These are phyloP conservation scores for Fonsecaea erecta DNA, from an alignment of 2,329 filamentous ascomycete genomes.

Conservation along the genomic window DNA sequence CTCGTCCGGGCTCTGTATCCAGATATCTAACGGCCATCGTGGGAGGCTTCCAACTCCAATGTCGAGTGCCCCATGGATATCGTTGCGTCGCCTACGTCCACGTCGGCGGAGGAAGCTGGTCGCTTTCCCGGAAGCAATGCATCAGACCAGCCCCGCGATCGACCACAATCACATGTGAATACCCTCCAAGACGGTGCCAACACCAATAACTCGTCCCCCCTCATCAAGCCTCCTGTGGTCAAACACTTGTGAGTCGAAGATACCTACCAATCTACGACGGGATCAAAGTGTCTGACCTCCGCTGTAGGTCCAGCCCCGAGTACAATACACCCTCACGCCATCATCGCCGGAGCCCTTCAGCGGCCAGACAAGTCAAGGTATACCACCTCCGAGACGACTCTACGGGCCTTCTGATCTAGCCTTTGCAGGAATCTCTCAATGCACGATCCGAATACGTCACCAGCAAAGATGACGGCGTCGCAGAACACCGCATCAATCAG, in stretches of 20 bases:
- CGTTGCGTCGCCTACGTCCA: slow-evolving; percentile 37
- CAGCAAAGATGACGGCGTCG: slow-evolving; percentile 78
- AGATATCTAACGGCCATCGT: slow-evolving; percentile 70
- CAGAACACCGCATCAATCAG: slow-evolving; percentile 89
- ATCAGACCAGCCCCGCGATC: slow-evolving; percentile 45
- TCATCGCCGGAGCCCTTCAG: slow-evolving; percentile 65
- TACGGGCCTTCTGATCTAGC: slow-evolving; percentile 14
- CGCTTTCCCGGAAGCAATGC: slow-evolving; percentile 27
- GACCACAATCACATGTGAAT: slow-evolving; percentile 53
- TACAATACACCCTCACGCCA: slow-evolving; percentile 69
- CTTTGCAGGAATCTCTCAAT: slow-evolving; percentile 80
- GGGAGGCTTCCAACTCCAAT: slow-evolving; percentile 35
- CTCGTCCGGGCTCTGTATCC: slow-evolving; percentile 1
- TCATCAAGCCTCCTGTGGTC: slow-evolving; percentile 39
- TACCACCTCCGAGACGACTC: slow-evolving; percentile 13
- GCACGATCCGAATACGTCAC: slow-evolving; percentile 84
- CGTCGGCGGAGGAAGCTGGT: slow-evolving; percentile 30
- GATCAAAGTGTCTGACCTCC: slow-evolving; percentile 9
- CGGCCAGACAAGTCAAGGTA: slow-evolving; percentile 67
- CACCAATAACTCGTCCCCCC: slow-evolving; percentile 9
- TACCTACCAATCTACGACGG: neutral
- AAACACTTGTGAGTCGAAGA: slow-evolving; percentile 54
- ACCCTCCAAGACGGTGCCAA: slow-evolving; percentile 48
- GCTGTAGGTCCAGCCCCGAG: slow-evolving; percentile 59
- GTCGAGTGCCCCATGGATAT: slow-evolving; percentile 38